These are phyloP conservation scores for Wakefieldia striispora DNA, from an alignment of 768 basidiomycete genomes.

Conservation along the genomic window DNA sequence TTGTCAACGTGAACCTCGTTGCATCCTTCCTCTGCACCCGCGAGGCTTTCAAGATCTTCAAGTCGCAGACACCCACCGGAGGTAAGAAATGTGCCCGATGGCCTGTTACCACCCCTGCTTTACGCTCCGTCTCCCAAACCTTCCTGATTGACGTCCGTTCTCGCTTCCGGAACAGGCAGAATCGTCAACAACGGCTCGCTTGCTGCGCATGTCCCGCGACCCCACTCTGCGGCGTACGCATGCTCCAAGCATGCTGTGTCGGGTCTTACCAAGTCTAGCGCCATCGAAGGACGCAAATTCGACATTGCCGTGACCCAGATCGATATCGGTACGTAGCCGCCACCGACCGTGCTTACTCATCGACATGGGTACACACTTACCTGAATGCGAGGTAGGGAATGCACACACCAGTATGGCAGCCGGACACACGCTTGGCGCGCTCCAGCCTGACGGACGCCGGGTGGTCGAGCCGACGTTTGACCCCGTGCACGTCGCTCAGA, in stretches of 20 bases:
- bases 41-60: conserved; percentile 74
- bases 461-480: conserved; percentile 65
- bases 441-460: conserved; percentile 67
- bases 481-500: conserved; percentile 66
- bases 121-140: not conserved
- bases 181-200: conserved; percentile 90
- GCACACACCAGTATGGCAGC: conserved; percentile 62
- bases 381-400: conserved; percentile 48
- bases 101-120: not conserved
- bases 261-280: conserved; percentile 73
- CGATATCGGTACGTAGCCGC: conserved; percentile 59
- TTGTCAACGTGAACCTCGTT: conserved; percentile 69
- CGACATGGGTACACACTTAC: too few relatives aligned
- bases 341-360: too few relatives aligned
- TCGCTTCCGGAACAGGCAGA: conserved; percentile 41
- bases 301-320: conserved; percentile 79
- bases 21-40: conserved; percentile 76
- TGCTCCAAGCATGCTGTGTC: conserved; percentile 77
- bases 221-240: conserved; percentile 62
- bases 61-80: conserved; percentile 66
- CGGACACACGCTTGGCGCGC: conserved; percentile 45
- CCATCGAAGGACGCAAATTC: conserved; percentile 72
- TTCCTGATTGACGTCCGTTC: too few relatives aligned
- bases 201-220: conserved; percentile 69
- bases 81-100: conserved; percentile 38